Conservation (phyloP, 1,284 basidiomycete genomes). For the Ustilago trichophora region DNA sequence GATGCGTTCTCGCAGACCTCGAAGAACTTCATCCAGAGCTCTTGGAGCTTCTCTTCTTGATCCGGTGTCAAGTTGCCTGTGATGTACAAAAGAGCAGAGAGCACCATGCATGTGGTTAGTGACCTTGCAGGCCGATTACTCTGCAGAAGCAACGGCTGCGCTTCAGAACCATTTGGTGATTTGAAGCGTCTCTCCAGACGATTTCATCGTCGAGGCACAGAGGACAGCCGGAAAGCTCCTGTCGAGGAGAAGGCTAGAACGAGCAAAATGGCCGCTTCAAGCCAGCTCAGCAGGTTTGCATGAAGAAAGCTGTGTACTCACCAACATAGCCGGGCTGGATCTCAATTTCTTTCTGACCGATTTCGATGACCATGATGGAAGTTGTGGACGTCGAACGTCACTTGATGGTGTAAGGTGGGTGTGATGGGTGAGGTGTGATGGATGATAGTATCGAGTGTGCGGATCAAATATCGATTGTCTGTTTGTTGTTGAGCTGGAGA, state of each 20-base stretch:
- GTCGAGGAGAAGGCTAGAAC: too few relatives aligned
- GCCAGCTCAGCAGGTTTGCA: too few relatives aligned
- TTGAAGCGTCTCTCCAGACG: too few relatives aligned
- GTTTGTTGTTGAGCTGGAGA: too few relatives aligned
- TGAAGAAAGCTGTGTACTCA: slow-evolving; percentile 11
- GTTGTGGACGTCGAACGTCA: neutral
- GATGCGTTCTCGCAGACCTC: slow-evolving; percentile 43
- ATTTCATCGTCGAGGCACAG: too few relatives aligned
- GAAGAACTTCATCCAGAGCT: slow-evolving; percentile 63
- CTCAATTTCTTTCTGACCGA: slow-evolving; percentile 44
- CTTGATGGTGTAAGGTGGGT: neutral
- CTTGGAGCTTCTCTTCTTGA: slow-evolving; percentile 62
- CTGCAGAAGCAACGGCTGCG: too few relatives aligned
- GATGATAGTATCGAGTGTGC: too few relatives aligned
- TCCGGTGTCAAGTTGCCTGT: slow-evolving; percentile 63
- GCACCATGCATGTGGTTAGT: neutral
- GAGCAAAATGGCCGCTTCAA: too few relatives aligned
- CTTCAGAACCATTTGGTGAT: too few relatives aligned
- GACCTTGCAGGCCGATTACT: too few relatives aligned
- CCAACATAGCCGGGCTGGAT: slow-evolving; percentile 51
- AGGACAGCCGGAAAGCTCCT: too few relatives aligned
- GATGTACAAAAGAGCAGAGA: neutral
- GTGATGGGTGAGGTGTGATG: neutral
- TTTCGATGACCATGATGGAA: slow-evolving; percentile 40
- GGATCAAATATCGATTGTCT: too few relatives aligned